These are phyloP conservation scores for Eucalyptus regnans DNA, from an alignment of 345 rosid genomes.

Conservation along the genomic window DNA sequence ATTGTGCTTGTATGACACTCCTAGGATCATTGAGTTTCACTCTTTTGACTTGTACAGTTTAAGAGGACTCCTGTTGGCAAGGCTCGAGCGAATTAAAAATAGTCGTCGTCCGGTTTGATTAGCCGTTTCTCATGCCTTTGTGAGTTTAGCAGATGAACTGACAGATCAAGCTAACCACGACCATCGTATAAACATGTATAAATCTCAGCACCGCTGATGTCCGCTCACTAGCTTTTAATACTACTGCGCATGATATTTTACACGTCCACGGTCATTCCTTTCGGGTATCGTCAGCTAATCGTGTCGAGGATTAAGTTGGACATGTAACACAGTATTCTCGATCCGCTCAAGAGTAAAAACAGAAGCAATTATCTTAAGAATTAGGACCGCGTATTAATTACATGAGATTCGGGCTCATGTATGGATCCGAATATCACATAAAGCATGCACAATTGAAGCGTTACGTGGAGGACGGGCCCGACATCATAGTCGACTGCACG, in stretches of 20 bases:
- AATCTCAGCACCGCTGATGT: background rate
- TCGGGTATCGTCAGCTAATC: background rate
- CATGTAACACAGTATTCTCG: background rate
- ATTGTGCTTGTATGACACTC: background rate
- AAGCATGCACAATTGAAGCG: background rate
- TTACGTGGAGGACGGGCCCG: background rate
- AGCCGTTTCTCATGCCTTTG: background rate
- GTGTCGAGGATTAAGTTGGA: background rate
- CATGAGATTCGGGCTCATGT: background rate
- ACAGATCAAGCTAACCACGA: background rate
- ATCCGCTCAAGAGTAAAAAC: background rate
- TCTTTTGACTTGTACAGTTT: background rate
- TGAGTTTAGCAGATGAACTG: background rate
- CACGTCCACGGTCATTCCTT: too few relatives aligned
- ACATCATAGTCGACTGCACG: background rate
- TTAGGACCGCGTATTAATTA: background rate
- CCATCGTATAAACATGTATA: background rate
- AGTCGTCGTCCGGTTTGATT: background rate
- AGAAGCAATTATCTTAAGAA: background rate
- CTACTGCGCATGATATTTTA: background rate
- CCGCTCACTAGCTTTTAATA: background rate
- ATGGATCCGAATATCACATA: background rate
- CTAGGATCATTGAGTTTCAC: background rate
- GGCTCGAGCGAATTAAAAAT: background rate
- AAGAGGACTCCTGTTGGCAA: background rate